These are phyloP conservation scores for Wallacemonas sp. DNA, from an alignment of 208 protist genomes.

Conservation along the genomic window DNA sequence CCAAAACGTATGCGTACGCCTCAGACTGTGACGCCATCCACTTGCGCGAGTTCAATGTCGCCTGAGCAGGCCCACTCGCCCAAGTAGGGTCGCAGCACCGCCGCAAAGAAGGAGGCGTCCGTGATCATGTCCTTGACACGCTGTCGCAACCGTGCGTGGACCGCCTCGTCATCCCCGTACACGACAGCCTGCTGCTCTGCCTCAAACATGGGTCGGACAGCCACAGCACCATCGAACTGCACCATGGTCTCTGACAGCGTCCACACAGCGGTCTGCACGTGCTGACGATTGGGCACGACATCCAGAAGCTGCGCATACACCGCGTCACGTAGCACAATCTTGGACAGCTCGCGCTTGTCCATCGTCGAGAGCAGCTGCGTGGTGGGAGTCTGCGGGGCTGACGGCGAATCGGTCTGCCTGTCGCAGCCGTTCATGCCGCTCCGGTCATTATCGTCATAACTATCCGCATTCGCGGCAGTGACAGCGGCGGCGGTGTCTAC, in stretches of 20 bases:
- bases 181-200: neutral
- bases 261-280: conserved; percentile 40
- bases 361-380: conserved; percentile 44
- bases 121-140: conserved; percentile 31
- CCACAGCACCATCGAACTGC: conserved; percentile 43
- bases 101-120: conserved; percentile 26
- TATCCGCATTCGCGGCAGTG: neutral
- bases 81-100: conserved; percentile 36
- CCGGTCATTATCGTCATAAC: no score
- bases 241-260: conserved; percentile 25
- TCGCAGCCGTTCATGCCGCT: no score
- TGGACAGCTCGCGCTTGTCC: conserved; percentile 54
- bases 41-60: conserved; percentile 13
- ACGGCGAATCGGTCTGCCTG: no score
- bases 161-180: neutral
- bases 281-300: conserved; percentile 29
- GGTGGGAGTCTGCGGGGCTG: neutral
- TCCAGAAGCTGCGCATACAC: conserved; percentile 46
- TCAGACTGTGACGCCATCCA: conserved; percentile 23
- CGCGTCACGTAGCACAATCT: conserved; percentile 50
- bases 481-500: neutral
- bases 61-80: conserved; percentile 24
- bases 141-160: conserved; percentile 9
- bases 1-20: neutral
- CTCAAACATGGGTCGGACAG: conserved; percentile 16